Conservation (phyloP, 148 eudicot species). For the Vaccinium corymbosum region DNA sequence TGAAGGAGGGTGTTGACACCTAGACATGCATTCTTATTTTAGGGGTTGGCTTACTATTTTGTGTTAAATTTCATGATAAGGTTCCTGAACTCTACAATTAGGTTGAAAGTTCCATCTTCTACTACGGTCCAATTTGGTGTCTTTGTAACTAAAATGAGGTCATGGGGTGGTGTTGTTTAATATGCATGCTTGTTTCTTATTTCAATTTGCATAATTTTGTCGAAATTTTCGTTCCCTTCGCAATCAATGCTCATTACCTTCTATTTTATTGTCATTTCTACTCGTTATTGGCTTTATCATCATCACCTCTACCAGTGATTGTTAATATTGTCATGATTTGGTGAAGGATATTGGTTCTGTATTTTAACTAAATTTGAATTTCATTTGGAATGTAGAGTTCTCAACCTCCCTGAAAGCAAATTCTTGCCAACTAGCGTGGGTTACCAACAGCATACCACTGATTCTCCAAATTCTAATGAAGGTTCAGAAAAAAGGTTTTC, state of each 20-base stretch:
- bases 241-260: not conserved
- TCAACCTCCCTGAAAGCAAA: conserved; percentile 74
- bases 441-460: conserved; percentile 37
- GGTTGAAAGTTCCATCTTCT: not conserved
- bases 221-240: not conserved
- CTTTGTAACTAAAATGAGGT: not conserved
- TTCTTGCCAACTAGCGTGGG: conserved; percentile 32
- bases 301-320: not conserved
- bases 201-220: not conserved
- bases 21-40: not conserved
- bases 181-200: not conserved
- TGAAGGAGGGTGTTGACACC: not conserved
- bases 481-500: conserved; percentile 39
- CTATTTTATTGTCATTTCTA: not conserved
- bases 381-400: conserved; percentile 43
- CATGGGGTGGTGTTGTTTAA: not conserved
- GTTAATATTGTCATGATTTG: not conserved
- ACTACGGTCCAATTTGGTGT: not conserved
- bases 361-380: conserved; percentile 1
- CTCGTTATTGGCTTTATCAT: not conserved
- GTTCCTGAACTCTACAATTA: not conserved
- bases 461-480: conserved; percentile 33
- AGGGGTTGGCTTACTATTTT: not conserved
- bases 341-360: not conserved
- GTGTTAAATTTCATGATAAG: not conserved